Evolutionary conservation across 768 basidiomycete genomes (phyloP), one percentile per base, ranked within the genome.

Genomic region (Mrakia blollopis): DNA sequence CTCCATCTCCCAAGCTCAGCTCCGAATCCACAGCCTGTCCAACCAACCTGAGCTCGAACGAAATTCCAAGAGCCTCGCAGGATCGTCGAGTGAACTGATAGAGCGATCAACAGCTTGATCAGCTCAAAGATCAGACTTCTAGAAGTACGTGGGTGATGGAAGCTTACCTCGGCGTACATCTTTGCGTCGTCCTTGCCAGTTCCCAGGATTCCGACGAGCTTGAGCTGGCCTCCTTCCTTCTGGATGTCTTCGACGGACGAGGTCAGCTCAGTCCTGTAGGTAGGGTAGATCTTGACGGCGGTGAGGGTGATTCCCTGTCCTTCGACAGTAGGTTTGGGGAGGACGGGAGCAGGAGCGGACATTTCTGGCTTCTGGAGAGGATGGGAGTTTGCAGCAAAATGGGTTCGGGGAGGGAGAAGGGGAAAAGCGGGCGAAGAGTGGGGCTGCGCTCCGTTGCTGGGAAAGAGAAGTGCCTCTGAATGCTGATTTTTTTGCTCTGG

Each of bases 171-270:
- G 7, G 90, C 89, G 0, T 90, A 88, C 1, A 78, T 82, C 79
- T 80, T 81, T 14, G 84, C 84, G 77, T 84, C 84, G 62, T 84
- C 84, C 79, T 83, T 84, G 32, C 79, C 81, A 2, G 94, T 96
- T 0, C 92, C 91, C 35, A 99, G 87, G 80, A 98, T 96, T 2
- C 95, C 96, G 72, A 98, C 90, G 37, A 99, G 87, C 81, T 89
- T 77, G 62, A 77, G 71, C 39, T 30, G 37, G 39, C 72, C 63
- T 30, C 76, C 76, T 21, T 35, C 65, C 35, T 60, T n/a, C 30
- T 69, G 25, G 47, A 77, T 62, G 25, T 23, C 67, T 9, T 60
- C 54, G 35, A 78, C 71, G 28, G 77, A 73, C 3, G 32, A 28
- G 39, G 47, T 57, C 68, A 78, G 77, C 73, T 78, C 77, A 4